Conservation (phyloP, 495 filamentous ascomycete genomes). For the Hyphodiscus hymeniophilus region DNA sequence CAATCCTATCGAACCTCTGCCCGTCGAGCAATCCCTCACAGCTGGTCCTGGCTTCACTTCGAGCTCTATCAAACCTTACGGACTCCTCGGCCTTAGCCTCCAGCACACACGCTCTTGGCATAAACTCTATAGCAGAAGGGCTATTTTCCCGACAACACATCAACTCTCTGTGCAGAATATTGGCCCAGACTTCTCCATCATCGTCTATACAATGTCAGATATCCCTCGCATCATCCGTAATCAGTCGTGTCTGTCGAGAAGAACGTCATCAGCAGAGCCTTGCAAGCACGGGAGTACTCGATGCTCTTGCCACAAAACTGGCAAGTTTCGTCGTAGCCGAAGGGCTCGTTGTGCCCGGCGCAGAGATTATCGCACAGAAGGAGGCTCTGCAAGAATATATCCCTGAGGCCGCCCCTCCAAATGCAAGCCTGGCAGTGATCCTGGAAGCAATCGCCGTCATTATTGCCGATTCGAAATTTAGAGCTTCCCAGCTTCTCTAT, state of each 20-base stretch:
- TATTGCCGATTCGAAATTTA: constrained; percentile 68
- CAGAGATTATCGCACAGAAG: constrained; percentile 32
- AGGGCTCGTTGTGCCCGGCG: constrained; percentile 55
- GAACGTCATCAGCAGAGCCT: constrained; percentile 61
- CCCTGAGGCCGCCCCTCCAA: constrained; percentile 48
- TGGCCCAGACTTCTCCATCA: constrained; percentile 47
- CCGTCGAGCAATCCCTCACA: constrained; percentile 54
- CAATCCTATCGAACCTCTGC: constrained; percentile 58
- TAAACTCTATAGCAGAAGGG: constrained; percentile 42
- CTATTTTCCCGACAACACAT: constrained; percentile 57
- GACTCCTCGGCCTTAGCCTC: constrained; percentile 48
- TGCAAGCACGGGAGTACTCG: constrained; percentile 64
- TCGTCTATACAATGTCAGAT: constrained; percentile 55
- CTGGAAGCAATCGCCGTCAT: constrained; percentile 78
- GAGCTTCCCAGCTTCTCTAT: constrained; percentile 68
- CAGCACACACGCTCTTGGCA: constrained; percentile 24
- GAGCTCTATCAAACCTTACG: constrained; percentile 63
- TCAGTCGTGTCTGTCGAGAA: constrained; percentile 53
- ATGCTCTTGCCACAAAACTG: constrained; percentile 69
- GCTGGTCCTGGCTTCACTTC: constrained; percentile 64
- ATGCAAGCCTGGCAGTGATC: constrained; percentile 56
- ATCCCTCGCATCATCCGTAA: constrained; percentile 55
- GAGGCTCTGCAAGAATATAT: constrained; percentile 38
- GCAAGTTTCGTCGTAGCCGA: constrained; percentile 63
- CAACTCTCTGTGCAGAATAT: constrained; percentile 50